Percentiles rank a stretch among this genome's conserved stretches.
phyloP scores from a whole-genome alignment of 805 yeast genomes.

The Metschnikowia koreensis region DNA sequence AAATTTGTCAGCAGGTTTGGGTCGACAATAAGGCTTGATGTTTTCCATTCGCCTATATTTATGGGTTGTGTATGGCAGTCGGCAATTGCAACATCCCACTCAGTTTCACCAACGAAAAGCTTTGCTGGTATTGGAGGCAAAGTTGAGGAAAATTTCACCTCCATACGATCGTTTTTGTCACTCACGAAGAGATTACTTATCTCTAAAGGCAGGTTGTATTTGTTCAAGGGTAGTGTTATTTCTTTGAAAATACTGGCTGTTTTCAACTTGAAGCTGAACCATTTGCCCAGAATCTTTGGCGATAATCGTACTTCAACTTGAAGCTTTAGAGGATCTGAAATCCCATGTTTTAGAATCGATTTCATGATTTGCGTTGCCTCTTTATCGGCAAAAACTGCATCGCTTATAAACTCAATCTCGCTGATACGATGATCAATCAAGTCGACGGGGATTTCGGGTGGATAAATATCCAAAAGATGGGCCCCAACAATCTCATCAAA shows the following conservation, averaged over 20 bases:
- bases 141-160: not conserved
- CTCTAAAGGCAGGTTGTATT: not conserved
- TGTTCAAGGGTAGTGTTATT: slow-evolving; percentile 1
- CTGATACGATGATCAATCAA: slow-evolving; percentile 21
- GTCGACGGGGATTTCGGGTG: slow-evolving; percentile 26
- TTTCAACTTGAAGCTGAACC: slow-evolving; percentile 17
- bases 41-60: slow-evolving; percentile 26
- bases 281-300: slow-evolving; percentile 19
- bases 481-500: slow-evolving; percentile 10
- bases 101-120: slow-evolving; percentile 20
- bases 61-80: slow-evolving; percentile 24
- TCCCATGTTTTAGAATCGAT: slow-evolving; percentile 11
- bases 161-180: not conserved
- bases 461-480: slow-evolving; percentile 25
- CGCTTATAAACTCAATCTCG: slow-evolving; percentile 24
- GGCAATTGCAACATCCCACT: slow-evolving; percentile 28
- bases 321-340: slow-evolving; percentile 4
- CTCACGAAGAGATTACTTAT: not conserved
- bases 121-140: slow-evolving; percentile 1
- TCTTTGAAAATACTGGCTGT: slow-evolving; percentile 18
- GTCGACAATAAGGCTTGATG: slow-evolving; percentile 13
- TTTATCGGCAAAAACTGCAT: slow-evolving; percentile 21
- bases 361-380: slow-evolving; percentile 15
- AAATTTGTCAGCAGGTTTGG: slow-evolving; percentile 19
- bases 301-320: slow-evolving; percentile 23